phyloP scores from a whole-genome alignment of 768 basidiomycete species.

The Tulasnella sp. region DNA sequence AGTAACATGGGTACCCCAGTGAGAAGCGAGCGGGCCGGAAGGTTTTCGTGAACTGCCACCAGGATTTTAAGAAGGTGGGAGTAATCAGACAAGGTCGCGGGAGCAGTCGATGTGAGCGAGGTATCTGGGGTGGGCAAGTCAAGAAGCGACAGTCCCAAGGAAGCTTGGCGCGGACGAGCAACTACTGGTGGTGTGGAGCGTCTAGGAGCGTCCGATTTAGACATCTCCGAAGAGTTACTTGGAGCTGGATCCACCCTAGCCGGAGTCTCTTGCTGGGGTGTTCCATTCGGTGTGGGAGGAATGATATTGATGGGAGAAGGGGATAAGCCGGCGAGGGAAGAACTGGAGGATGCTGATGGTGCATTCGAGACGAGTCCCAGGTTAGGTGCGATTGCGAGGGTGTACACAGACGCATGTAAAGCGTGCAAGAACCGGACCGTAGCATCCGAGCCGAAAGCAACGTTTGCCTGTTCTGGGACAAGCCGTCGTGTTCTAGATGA shows the following conservation, averaged over 20 bases:
- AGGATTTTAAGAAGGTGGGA: constrained; percentile 57
- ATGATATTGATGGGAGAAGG: constrained; percentile 25
- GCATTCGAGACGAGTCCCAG: constrained; percentile 34
- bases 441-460: constrained; percentile 29
- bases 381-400: constrained; percentile 57
- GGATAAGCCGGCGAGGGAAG: constrained; percentile 33
- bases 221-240: not conserved
- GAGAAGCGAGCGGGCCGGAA: constrained; percentile 64
- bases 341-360: constrained; percentile 26
- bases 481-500: constrained; percentile 36
- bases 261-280: constrained; percentile 11
- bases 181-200: not conserved
- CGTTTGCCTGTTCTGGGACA: constrained; percentile 36
- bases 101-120: constrained; percentile 23
- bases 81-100: constrained; percentile 64
- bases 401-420: constrained; percentile 67
- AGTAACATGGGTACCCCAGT: constrained; percentile 78
- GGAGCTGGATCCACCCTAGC: not conserved
- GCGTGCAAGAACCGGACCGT: constrained; percentile 66
- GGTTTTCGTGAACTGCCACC: constrained; percentile 48
- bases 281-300: constrained; percentile 25
- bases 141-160: constrained; percentile 17
- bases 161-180: constrained; percentile 10
- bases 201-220: not conserved
- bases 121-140: constrained; percentile 19